These are phyloP conservation scores for Xylaria sp. DNA, from an alignment of 2,329 filamentous ascomycete species.

Conservation along the genomic window DNA sequence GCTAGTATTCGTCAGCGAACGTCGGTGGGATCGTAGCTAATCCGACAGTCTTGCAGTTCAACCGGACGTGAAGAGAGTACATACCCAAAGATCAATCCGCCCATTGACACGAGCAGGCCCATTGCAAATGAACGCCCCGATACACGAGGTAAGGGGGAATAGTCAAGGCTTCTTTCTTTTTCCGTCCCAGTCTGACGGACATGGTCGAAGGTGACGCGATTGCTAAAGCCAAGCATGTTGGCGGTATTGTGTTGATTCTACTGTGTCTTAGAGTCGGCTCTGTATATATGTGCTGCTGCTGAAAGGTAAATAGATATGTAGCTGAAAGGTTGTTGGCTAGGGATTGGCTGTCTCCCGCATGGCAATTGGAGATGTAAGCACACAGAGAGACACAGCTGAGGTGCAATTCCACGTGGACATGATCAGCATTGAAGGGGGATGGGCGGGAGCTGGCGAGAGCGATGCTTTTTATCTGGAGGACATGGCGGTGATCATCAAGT, in stretches of 20 bases:
- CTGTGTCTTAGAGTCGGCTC: background rate
- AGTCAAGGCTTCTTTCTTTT: constrained; percentile 56
- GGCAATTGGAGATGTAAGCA: background rate
- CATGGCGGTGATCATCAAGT: background rate
- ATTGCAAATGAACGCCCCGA: constrained; percentile 35
- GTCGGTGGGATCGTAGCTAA: background rate
- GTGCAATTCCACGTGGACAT: constrained; percentile 28
- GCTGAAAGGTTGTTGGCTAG: background rate
- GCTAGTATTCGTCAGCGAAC: constrained; percentile 37
- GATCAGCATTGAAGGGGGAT: constrained; percentile 24
- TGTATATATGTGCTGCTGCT: background rate
- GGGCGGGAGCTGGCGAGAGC: background rate
- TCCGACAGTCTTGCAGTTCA: background rate
- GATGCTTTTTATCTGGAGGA: constrained; percentile 22
- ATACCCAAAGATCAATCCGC: constrained; percentile 40
- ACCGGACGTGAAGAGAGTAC: background rate
- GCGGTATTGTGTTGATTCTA: constrained; percentile 5
- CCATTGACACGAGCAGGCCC: constrained; percentile 39
- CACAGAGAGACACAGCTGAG: constrained; percentile 9
- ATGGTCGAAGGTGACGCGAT: constrained; percentile 55
- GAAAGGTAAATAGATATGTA: background rate
- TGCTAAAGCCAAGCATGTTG: constrained; percentile 43
- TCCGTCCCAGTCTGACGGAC: constrained; percentile 54
- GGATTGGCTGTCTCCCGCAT: constrained; percentile 3
- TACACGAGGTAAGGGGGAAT: constrained; percentile 52